phyloP scores from a whole-genome alignment of 2,329 filamentous ascomycete species.

The Fusarium burgessii region DNA sequence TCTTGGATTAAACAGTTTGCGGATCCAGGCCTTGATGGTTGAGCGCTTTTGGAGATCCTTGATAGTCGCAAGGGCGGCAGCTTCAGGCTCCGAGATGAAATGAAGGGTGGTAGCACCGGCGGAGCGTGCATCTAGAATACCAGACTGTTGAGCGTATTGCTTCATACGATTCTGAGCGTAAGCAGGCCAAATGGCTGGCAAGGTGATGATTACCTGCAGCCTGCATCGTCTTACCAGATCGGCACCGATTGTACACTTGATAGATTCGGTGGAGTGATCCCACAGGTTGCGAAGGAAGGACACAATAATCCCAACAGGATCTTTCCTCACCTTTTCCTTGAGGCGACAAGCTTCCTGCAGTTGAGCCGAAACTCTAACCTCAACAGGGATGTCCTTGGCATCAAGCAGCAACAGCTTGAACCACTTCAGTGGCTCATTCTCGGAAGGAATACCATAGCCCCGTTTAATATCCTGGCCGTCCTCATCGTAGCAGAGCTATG shows the following conservation, averaged over 20 bases:
- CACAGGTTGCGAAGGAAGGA: slow-evolving; percentile 52
- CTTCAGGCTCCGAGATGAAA: slow-evolving; percentile 60
- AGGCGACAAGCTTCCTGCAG: slow-evolving; percentile 29
- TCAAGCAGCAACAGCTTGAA: slow-evolving; percentile 58
- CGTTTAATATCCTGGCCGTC: slow-evolving; percentile 31
- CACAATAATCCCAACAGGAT: slow-evolving; percentile 47
- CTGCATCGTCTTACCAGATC: slow-evolving; percentile 34
- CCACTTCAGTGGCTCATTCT: slow-evolving; percentile 51
- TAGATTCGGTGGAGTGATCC: slow-evolving; percentile 44
- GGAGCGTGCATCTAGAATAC: slow-evolving; percentile 48
- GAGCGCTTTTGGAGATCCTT: slow-evolving; percentile 44
- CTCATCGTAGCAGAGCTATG: slow-evolving; percentile 36
- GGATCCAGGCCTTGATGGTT: slow-evolving; percentile 30
- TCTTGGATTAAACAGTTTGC: too few relatives aligned
- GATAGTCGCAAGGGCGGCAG: slow-evolving; percentile 56
- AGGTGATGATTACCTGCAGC: slow-evolving; percentile 55
- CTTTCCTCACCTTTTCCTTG: slow-evolving; percentile 11
- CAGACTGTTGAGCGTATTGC: slow-evolving; percentile 49
- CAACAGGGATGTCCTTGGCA: slow-evolving; percentile 44
- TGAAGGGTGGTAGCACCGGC: slow-evolving; percentile 48
- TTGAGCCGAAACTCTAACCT: slow-evolving; percentile 41
- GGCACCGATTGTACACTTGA: slow-evolving; percentile 42
- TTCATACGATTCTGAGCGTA: slow-evolving; percentile 55
- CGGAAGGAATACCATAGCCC: slow-evolving; percentile 49
- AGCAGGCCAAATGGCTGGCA: slow-evolving; percentile 60